Conservation (phyloP, 176 grass and related monocot species). For the Olyra latifolia region DNA sequence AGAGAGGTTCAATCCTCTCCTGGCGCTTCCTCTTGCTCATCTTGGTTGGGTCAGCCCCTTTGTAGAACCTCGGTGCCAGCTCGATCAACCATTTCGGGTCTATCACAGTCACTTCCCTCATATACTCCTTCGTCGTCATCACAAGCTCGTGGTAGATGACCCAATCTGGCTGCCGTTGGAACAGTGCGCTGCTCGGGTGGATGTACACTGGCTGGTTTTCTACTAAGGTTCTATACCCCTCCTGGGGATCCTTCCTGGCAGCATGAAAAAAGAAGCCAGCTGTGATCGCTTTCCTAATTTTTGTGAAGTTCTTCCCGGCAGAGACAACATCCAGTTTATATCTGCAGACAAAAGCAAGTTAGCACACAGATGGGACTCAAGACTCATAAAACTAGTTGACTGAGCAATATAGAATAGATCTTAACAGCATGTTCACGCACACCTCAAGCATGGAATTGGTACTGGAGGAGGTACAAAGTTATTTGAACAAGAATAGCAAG, state of each 20-base stretch:
- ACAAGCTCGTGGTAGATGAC: slow-evolving; percentile 90
- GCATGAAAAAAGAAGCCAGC: slow-evolving; percentile 93
- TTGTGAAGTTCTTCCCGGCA: slow-evolving; percentile 90
- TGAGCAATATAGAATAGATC: background rate
- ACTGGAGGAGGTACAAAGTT: background rate
- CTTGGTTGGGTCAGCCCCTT: slow-evolving; percentile 69
- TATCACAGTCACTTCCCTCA: slow-evolving; percentile 77
- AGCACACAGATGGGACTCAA: background rate
- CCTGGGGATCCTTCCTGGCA: slow-evolving; percentile 83
- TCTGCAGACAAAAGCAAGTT: slow-evolving; percentile 38
- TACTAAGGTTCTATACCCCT: slow-evolving; percentile 87
- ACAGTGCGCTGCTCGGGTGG: slow-evolving; percentile 79
- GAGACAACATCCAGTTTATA: slow-evolving; percentile 87
- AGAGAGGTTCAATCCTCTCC: slow-evolving; percentile 89
- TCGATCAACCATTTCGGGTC: slow-evolving; percentile 87
- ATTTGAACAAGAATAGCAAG: too few species aligned
- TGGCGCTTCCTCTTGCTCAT: slow-evolving; percentile 94
- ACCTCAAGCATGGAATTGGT: background rate
- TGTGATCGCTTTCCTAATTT: slow-evolving; percentile 88
- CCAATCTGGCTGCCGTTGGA: slow-evolving; percentile 95
- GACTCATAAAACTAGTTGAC: background rate
- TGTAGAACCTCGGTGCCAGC: slow-evolving; percentile 84
- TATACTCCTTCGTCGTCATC: slow-evolving; percentile 93
- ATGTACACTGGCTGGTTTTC: slow-evolving; percentile 94
- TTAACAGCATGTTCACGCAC: background rate